phyloP scores from a whole-genome alignment of 371 early-diverging fungal genomes.

The Mucor sp. region DNA sequence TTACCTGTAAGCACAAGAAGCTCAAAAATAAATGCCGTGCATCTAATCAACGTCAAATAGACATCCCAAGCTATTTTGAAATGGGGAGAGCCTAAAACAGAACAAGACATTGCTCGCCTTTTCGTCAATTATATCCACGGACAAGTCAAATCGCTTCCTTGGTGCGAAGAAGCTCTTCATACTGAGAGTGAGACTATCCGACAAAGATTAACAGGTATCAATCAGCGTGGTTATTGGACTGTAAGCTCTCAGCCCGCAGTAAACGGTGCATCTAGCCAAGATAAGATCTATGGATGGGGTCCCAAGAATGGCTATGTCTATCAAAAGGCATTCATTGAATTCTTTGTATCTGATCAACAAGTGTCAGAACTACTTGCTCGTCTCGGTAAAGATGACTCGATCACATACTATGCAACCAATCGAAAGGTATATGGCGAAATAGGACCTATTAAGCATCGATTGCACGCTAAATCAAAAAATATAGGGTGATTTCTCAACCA shows the following conservation, averaged over 20 bases:
- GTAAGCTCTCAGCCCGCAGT: slow-evolving; percentile 95
- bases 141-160: slow-evolving; percentile 77
- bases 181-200: slow-evolving; percentile 79
- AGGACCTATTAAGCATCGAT: background rate
- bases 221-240: slow-evolving; percentile 81
- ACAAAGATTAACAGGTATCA: slow-evolving; percentile 64
- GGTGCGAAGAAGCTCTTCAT: slow-evolving; percentile 84
- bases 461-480: background rate
- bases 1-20: slow-evolving; percentile 40
- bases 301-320: slow-evolving; percentile 92
- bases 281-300: slow-evolving; percentile 91
- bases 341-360: slow-evolving; percentile 65
- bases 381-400: slow-evolving; percentile 56
- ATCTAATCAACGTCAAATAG: slow-evolving; percentile 9
- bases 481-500: slow-evolving; percentile 76
- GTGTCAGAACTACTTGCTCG: slow-evolving; percentile 47
- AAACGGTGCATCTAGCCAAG: slow-evolving; percentile 81
- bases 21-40: background rate
- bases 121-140: slow-evolving; percentile 80
- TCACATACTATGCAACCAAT: slow-evolving; percentile 91
- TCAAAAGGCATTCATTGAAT: slow-evolving; percentile 90
- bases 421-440: slow-evolving; percentile 37
- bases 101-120: slow-evolving; percentile 66
- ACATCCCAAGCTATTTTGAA: slow-evolving; percentile 31
- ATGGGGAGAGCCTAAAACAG: slow-evolving; percentile 78